Percentiles rank a stretch among this genome's conserved stretches.
These are phyloP conservation scores for Mortierella antarctica DNA, from an alignment of 192 early-diverging fungal species.

Conservation along the genomic window DNA sequence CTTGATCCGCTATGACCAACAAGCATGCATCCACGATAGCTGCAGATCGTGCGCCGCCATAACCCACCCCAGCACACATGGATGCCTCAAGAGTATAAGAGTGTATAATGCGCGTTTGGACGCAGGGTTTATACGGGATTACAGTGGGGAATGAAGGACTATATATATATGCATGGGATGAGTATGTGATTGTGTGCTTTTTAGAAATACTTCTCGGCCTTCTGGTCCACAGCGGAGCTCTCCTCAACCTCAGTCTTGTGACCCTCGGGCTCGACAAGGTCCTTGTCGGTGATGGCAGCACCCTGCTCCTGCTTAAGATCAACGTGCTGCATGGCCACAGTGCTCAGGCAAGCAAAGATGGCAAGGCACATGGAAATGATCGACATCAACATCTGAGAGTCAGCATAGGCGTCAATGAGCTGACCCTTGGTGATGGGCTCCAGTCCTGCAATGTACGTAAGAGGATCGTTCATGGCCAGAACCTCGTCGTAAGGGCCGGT, in stretches of 20 bases:
- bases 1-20: too few species aligned
- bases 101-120: too few species aligned
- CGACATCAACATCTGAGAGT: slow-evolving; percentile 48
- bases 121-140: too few species aligned
- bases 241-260: background rate
- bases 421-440: slow-evolving; percentile 25
- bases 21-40: too few species aligned
- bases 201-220: background rate
- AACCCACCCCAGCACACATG: too few species aligned
- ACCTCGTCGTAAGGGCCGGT: slow-evolving; percentile 46
- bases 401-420: slow-evolving; percentile 29
- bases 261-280: background rate
- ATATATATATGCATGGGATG: too few species aligned
- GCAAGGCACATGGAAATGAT: slow-evolving; percentile 37
- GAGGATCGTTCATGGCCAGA: slow-evolving; percentile 14
- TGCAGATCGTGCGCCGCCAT: too few species aligned
- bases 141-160: too few species aligned
- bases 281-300: background rate
- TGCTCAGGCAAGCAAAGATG: slow-evolving; percentile 15
- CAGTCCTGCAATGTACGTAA: slow-evolving; percentile 7
- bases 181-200: background rate
- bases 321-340: slow-evolving; percentile 24
- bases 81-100: too few species aligned
- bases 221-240: background rate
- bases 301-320: slow-evolving; percentile 27